phyloP scores from a whole-genome alignment of 345 rosid genomes.

The Eucalyptus grandis region DNA sequence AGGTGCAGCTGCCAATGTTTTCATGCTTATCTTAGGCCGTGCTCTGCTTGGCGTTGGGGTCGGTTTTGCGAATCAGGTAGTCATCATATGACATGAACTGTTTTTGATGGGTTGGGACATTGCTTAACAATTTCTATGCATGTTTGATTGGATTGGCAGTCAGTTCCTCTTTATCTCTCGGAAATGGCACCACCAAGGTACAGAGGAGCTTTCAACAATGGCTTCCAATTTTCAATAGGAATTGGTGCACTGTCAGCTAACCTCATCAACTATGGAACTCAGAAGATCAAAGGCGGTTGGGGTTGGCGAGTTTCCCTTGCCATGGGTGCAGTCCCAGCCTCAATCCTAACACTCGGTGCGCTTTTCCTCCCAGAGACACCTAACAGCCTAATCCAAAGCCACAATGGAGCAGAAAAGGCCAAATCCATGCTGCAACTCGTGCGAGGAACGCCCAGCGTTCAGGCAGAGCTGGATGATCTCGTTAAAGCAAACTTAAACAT shows the following conservation, averaged over 20 bases:
- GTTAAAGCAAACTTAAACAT: slow-evolving; percentile 20
- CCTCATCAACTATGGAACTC: slow-evolving; percentile 43
- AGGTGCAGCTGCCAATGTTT: slow-evolving; percentile 35
- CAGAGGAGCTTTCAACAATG: slow-evolving; percentile 74
- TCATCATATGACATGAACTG: not conserved
- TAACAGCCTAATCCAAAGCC: slow-evolving; percentile 46
- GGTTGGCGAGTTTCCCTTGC: slow-evolving; percentile 79
- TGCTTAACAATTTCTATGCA: not conserved
- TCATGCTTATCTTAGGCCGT: slow-evolving; percentile 59
- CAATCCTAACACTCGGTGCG: slow-evolving; percentile 46
- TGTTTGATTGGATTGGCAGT: slow-evolving; percentile 7
- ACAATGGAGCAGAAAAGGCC: slow-evolving; percentile 12
- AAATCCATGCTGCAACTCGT: slow-evolving; percentile 34
- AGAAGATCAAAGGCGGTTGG: slow-evolving; percentile 50
- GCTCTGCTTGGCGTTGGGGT: slow-evolving; percentile 62
- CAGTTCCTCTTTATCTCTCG: slow-evolving; percentile 79
- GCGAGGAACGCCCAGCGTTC: slow-evolving; percentile 44
- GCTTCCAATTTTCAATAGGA: slow-evolving; percentile 53
- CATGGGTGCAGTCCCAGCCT: slow-evolving; percentile 54
- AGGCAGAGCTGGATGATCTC: slow-evolving; percentile 56
- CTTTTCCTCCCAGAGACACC: slow-evolving; percentile 69
- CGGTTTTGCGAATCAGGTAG: slow-evolving; percentile 75
- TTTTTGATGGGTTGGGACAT: not conserved
- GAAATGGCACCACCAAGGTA: slow-evolving; percentile 75
- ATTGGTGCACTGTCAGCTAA: slow-evolving; percentile 52